Base-by-base conservation (phyloP, 495 filamentous ascomycete species). In the Neurospora sp. region DNA sequence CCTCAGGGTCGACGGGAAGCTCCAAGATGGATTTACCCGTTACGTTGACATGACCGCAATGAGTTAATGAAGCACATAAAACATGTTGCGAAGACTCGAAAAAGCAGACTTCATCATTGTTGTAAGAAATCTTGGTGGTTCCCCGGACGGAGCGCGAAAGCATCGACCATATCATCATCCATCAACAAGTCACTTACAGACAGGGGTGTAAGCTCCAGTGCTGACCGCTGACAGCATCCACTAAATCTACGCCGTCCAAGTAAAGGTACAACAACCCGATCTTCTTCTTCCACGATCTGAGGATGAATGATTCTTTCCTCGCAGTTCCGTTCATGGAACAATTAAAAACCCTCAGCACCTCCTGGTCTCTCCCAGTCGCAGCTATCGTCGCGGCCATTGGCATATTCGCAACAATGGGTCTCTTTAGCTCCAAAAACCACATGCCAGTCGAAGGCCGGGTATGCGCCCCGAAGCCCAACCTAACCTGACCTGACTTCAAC, bases 361-460 rank as follows among this genome's bases (percentile, higher is more conserved):
- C 75, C 18, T 27, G 71, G 31, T 71, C 74, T 35, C 71, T 76
- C 66, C 71, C 78, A 38, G 74, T 76, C 75, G 85, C 86, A 7
- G 81, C 84, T 74, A 75, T 87, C 73, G 70, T 90, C 66, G 77
- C 89, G 40, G 78, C 84, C 23, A 60, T 78, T 44, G 89, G 87
- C 23, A 54, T 62, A 31, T 31, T 62, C 14, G 54, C 54, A 35
- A 62, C 54, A 6, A 94, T 95, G 92, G 88, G 91, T 40, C 81
- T 88, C 69, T 91, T 93, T 73, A 81, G 83, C 31, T 80, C 84
- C 74, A 90, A 87, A 77, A 96, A 97, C 78, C 89, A 93, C 49
- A 92, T 97, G 82, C 88, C 88, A 75, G 92, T 97, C 12, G 88
- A 94, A 76, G 93, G 93, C 78, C 89, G 89, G 82, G 93, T 95